Evolutionary conservation across 179 eudicot genomes (phyloP).

Genomic region (Heliamphora pulchella): DNA sequence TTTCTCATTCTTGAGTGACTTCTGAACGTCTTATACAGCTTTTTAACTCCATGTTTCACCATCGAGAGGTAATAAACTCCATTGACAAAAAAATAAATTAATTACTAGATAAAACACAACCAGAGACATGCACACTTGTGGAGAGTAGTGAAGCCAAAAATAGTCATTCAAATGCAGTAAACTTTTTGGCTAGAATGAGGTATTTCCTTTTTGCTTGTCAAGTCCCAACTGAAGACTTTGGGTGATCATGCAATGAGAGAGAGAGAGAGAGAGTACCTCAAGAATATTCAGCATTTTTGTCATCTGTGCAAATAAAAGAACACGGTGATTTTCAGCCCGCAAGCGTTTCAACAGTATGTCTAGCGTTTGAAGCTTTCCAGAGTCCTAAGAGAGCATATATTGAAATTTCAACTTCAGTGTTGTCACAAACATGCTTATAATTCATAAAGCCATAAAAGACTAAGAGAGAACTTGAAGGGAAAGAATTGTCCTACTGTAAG

Average conservation of each 20-base stretch:
- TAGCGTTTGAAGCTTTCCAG: slow-evolving; percentile 96
- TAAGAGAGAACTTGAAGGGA: not conserved
- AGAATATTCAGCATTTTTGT: slow-evolving; percentile 95
- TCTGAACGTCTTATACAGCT: not conserved
- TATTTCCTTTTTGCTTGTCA: not conserved
- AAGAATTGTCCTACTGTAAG: slow-evolving; percentile 51
- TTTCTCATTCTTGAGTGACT: not conserved
- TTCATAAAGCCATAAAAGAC: not conserved
- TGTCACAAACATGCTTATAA: slow-evolving; percentile 7
- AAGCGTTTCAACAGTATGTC: slow-evolving; percentile 92
- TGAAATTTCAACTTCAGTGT: slow-evolving; percentile 14
- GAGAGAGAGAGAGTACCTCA: slow-evolving; percentile 50
- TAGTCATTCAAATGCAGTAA: not conserved
- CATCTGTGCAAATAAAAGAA: slow-evolving; percentile 96
- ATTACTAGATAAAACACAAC: not conserved
- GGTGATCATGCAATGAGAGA: not conserved
- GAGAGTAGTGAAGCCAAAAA: not conserved
- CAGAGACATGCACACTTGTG: not conserved
- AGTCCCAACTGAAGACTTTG: not conserved
- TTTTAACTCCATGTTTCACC: slow-evolving; percentile 2
- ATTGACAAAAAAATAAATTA: not conserved
- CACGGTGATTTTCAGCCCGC: slow-evolving; percentile 88
- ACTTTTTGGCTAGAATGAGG: not conserved
- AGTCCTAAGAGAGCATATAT: slow-evolving; percentile 47
- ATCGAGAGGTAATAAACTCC: not conserved